These are phyloP conservation scores for Penicillium crystallinum DNA, from an alignment of 495 filamentous ascomycete genomes.

Conservation along the genomic window DNA sequence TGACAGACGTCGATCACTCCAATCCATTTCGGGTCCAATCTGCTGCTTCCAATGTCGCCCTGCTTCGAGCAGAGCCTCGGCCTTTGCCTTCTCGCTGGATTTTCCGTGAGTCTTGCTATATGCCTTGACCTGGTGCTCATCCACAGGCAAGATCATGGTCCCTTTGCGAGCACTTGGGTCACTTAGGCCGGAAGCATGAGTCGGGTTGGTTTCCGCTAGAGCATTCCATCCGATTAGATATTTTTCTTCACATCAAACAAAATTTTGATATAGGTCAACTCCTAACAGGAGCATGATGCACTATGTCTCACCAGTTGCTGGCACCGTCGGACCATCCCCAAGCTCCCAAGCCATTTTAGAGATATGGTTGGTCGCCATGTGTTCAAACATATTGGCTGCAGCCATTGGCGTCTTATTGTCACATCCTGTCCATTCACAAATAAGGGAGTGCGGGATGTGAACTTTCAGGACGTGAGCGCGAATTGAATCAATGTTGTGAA, in stretches of 20 bases:
- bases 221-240: slow-evolving; percentile 12
- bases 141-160: slow-evolving; percentile 34
- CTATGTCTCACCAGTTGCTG: slow-evolving; percentile 43
- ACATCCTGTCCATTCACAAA: slow-evolving; percentile 36
- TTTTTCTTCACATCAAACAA: slow-evolving; percentile 2
- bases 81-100: slow-evolving; percentile 32
- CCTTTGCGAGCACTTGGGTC: slow-evolving; percentile 4
- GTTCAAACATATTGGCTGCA: slow-evolving; percentile 48
- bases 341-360: slow-evolving; percentile 54
- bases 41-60: slow-evolving; percentile 41
- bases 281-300: slow-evolving; percentile 3
- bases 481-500: slow-evolving; percentile 70
- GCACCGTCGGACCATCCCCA: slow-evolving; percentile 58
- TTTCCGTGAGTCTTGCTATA: slow-evolving; percentile 40
- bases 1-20: slow-evolving; percentile 14
- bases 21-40: slow-evolving; percentile 46
- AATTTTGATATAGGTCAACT: slow-evolving; percentile 8
- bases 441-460: slow-evolving; percentile 34
- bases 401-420: slow-evolving; percentile 11
- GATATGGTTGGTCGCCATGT: slow-evolving; percentile 59
- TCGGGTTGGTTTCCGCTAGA: slow-evolving; percentile 2
- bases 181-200: background rate
- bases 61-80: slow-evolving; percentile 31
- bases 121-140: slow-evolving; percentile 25
- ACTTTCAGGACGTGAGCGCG: slow-evolving; percentile 60